phyloP scores from a whole-genome alignment of 257 asterid species.

The Cinchona pubescens region DNA sequence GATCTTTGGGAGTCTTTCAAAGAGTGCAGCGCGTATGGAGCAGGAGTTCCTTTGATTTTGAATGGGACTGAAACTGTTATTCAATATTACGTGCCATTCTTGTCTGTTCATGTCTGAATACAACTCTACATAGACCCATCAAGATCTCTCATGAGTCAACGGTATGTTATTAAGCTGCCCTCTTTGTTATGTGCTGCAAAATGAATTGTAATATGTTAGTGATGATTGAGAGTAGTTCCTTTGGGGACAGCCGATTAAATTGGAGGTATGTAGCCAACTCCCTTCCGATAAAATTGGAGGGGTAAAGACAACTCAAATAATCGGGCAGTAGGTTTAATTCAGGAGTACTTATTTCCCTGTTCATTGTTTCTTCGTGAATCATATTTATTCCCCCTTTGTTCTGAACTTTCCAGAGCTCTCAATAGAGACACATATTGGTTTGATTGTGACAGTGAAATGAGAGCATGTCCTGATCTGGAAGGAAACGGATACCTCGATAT shows the following conservation, averaged over 20 bases:
- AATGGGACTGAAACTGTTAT: conserved; percentile 67
- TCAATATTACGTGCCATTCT: conserved; percentile 85
- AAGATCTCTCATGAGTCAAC: conserved; percentile 37
- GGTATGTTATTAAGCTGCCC: conserved; percentile 29
- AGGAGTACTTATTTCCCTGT: not conserved
- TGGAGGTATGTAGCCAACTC: too few relatives aligned
- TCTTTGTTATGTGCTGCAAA: not conserved
- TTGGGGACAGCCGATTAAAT: too few relatives aligned
- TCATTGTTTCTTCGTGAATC: not conserved
- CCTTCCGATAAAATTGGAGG: not conserved
- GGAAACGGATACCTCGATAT: too few relatives aligned
- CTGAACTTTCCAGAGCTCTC: not conserved
- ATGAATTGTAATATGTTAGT: not conserved
- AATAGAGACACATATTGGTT: not conserved
- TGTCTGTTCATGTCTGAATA: conserved; percentile 86
- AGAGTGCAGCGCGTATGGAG: conserved; percentile 98
- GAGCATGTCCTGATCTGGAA: not conserved
- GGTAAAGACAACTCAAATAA: not conserved
- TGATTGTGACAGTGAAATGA: not conserved
- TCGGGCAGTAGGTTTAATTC: not conserved
- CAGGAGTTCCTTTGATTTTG: conserved; percentile 78
- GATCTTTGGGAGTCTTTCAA: conserved; percentile 94
- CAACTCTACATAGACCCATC: conserved; percentile 76
- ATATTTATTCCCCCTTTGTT: not conserved
- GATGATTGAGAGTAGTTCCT: too few relatives aligned